phyloP scores from a whole-genome alignment of 2,329 filamentous ascomycete species.

The Alternaria incomplexa region DNA sequence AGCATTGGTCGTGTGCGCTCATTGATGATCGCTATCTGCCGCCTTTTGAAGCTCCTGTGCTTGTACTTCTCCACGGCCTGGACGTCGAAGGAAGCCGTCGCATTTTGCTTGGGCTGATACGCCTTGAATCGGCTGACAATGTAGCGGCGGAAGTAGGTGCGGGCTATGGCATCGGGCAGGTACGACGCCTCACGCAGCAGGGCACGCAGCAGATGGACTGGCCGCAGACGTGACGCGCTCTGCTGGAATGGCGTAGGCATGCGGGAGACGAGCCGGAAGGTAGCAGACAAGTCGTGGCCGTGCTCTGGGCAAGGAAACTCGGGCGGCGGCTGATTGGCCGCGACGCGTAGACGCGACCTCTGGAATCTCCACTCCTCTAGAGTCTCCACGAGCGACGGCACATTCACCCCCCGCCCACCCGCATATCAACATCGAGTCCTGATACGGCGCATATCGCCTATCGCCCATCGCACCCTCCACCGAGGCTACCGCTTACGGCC shows the following conservation, averaged over 20 bases:
- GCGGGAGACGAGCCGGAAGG: conserved; percentile 4
- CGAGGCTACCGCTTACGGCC: neutral
- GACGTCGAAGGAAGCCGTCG: conserved; percentile 19
- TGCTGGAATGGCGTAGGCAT: conserved; percentile 20
- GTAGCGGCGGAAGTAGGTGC: conserved; percentile 57
- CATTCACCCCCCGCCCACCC: conserved; percentile 24
- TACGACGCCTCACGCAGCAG: conserved; percentile 66
- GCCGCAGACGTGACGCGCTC: conserved; percentile 25
- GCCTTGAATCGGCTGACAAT: conserved; percentile 57
- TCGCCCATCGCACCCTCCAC: conserved; percentile 1
- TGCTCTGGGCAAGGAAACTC: conserved; percentile 4
- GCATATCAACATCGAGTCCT: neutral
- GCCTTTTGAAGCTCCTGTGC: conserved; percentile 29
- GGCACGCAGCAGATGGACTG: conserved; percentile 59
- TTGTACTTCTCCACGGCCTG: conserved; percentile 25
- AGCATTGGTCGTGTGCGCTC: conserved; percentile 29
- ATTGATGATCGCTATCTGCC: conserved; percentile 27
- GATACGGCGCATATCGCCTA: neutral
- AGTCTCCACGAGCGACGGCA: conserved; percentile 21
- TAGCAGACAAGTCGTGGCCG: neutral
- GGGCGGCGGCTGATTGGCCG: conserved; percentile 26
- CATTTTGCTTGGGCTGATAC: conserved; percentile 43
- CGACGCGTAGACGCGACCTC: conserved; percentile 26
- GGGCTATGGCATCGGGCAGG: conserved; percentile 63
- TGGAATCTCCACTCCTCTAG: conserved; percentile 18